Base-by-base conservation (phyloP, 345 rosid genomes). In the Lepidium africanum region DNA sequence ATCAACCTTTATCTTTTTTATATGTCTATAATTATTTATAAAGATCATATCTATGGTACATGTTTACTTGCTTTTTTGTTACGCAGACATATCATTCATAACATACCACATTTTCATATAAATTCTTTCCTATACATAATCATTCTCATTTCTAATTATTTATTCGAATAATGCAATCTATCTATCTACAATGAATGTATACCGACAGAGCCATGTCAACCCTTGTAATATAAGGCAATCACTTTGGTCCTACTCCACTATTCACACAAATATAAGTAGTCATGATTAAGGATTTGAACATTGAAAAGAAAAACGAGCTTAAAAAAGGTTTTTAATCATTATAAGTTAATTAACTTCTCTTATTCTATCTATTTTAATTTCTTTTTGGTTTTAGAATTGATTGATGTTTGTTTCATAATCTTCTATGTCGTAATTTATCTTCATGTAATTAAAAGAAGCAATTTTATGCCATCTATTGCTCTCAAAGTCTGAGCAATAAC, bases 1-100 rank as follows among this genome's bases (percentile, higher is more conserved):
- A 50, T 66, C 77, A 67, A 59, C 53, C 72, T 73, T 73, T 66
- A 66, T 66, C 56, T 73, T 66, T 66, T 66, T 66, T 59, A 42
- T 17, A 42, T 59, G 61, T 66, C 67, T 66, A 25, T 25, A 25
- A 25, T 25, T 25, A 25, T 25, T 25, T 25, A 2, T 25, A 25
- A 25, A 25, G 5, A 27, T 27, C 32, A 27, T 27, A 25, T 25
- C 2, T 58, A 73, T 48, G 76, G 53, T 49, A 41, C 63, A 55
- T 62, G 47, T 70, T 60, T 33, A 35, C 59, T 73, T 67, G 68
- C 72, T 73, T 73, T 73, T 59, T 52, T 13, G 67, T 38, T 37
- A 67, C 77, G 77, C 72, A 50, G 62, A 51, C 63, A 49, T 59
- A 42, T 59, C 67, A 73, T 59, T 21, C 23, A 21, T 21, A 21